These are phyloP conservation scores for Alternaria novae-zelandiae DNA, from an alignment of 2,329 filamentous ascomycete genomes.

Conservation along the genomic window DNA sequence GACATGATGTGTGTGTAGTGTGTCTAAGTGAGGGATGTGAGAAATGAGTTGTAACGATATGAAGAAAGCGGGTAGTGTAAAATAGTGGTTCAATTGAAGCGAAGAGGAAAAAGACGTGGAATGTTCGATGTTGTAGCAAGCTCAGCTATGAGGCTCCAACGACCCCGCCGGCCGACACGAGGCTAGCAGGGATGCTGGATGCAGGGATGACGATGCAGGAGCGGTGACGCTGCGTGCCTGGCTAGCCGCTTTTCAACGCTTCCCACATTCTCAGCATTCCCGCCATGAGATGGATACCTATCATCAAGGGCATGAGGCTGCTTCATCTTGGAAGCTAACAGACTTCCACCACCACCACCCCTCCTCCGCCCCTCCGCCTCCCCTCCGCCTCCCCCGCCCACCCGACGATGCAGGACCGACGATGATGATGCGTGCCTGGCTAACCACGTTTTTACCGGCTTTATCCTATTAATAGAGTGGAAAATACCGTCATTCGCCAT, in stretches of 20 bases:
- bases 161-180: conserved; percentile 4
- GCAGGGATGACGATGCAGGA: conserved; percentile 17
- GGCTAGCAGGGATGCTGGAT: conserved; percentile 27
- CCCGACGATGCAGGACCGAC: not conserved
- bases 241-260: conserved; percentile 9
- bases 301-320: no score
- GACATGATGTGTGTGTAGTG: conserved; percentile 27
- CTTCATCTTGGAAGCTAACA: no score
- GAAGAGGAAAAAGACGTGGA: conserved; percentile 3
- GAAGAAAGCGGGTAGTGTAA: not conserved
- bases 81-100: not conserved
- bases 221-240: conserved; percentile 31
- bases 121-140: not conserved
- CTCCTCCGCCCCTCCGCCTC: no score
- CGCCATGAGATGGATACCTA: no score
- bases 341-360: no score
- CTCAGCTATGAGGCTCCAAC: conserved; percentile 6
- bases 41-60: not conserved
- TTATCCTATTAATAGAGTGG: conserved; percentile 2
- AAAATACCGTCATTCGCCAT: no score
- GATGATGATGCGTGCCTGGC: conserved; percentile 29
- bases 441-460: conserved; percentile 5
- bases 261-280: no score
- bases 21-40: not conserved
- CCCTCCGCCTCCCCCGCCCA: no score